Evolutionary conservation across 768 basidiomycete genomes (phyloP).

Genomic region (Pholiota microspora): DNA sequence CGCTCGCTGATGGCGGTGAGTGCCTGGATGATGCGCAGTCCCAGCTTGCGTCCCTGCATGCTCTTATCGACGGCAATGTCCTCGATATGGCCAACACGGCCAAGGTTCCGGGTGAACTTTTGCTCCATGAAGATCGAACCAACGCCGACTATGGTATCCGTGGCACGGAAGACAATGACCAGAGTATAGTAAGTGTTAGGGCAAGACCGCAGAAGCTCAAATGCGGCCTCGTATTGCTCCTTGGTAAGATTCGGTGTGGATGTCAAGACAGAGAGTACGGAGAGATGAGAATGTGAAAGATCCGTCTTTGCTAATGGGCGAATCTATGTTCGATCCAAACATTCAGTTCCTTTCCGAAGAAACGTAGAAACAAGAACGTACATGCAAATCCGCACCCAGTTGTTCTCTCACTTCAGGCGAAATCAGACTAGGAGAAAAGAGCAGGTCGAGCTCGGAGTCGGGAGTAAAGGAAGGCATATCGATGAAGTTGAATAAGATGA

Average conservation of each 20-base stretch:
- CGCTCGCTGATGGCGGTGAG: conserved; percentile 82
- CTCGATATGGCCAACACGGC: conserved; percentile 92
- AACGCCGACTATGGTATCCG: conserved; percentile 79
- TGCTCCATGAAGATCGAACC: conserved; percentile 88
- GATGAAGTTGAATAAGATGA: background rate
- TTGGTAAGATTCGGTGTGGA: conserved; percentile 67
- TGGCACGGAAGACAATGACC: conserved; percentile 74
- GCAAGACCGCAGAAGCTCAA: conserved; percentile 51
- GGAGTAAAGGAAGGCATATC: conserved; percentile 43
- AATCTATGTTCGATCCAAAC: conserved; percentile 46
- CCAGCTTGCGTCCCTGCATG: conserved; percentile 91
- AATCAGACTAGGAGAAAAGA: conserved; percentile 74
- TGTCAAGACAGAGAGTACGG: conserved; percentile 78
- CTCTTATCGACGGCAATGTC: conserved; percentile 91
- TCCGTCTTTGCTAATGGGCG: conserved; percentile 89
- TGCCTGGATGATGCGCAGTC: conserved; percentile 82
- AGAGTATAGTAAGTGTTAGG: conserved; percentile 77
- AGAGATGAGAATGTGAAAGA: conserved; percentile 76
- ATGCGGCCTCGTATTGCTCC: conserved; percentile 68
- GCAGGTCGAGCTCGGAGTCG: conserved; percentile 68
- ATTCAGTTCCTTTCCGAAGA: background rate
- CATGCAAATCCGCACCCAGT: conserved; percentile 67
- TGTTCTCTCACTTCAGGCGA: conserved; percentile 57
- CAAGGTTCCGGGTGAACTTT: conserved; percentile 89
- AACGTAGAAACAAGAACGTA: conserved; percentile 29